Evolutionary conservation across 164 flowering plant species (phyloP).

Genomic region (Aristolochia contorta): DNA sequence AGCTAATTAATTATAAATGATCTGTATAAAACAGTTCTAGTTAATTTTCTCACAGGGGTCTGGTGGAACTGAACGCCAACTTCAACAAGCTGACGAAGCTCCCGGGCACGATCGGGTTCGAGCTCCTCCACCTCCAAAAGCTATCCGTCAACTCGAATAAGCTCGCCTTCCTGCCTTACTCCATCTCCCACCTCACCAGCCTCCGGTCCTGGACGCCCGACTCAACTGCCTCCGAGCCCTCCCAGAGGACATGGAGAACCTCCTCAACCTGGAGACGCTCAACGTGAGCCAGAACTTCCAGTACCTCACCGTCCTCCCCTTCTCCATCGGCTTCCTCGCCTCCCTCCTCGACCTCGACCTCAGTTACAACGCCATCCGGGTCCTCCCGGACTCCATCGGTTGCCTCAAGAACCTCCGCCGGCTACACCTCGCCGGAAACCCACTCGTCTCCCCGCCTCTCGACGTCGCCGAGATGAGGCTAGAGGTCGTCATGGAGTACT

Average conservation of each 20-base stretch:
- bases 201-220: constrained; percentile 68
- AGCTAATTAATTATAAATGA: no score
- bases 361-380: constrained; percentile 67
- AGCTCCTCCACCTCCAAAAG: constrained; percentile 57
- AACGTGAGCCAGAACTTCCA: constrained; percentile 93
- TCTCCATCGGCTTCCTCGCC: constrained; percentile 72
- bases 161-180: constrained; percentile 50
- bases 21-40: no score
- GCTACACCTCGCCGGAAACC: constrained; percentile 76
- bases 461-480: constrained; percentile 55
- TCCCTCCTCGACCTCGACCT: constrained; percentile 70
- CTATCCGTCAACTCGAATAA: constrained; percentile 85
- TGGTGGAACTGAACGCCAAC: constrained; percentile 84
- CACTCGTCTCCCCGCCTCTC: constrained; percentile 61
- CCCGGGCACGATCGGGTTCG: constrained; percentile 78
- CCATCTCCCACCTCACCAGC: constrained; percentile 53
- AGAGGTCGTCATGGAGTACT: constrained; percentile 46
- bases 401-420: constrained; percentile 57
- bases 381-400: constrained; percentile 62
- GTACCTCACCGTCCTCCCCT: constrained; percentile 51
- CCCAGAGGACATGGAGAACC: constrained; percentile 78
- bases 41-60: no score
- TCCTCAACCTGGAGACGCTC: constrained; percentile 59
- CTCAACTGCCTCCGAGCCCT: constrained; percentile 74
- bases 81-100: constrained; percentile 71